These are phyloP conservation scores for Blumeria hordei DNA, from an alignment of 2,329 filamentous ascomycete genomes.

Conservation along the genomic window DNA sequence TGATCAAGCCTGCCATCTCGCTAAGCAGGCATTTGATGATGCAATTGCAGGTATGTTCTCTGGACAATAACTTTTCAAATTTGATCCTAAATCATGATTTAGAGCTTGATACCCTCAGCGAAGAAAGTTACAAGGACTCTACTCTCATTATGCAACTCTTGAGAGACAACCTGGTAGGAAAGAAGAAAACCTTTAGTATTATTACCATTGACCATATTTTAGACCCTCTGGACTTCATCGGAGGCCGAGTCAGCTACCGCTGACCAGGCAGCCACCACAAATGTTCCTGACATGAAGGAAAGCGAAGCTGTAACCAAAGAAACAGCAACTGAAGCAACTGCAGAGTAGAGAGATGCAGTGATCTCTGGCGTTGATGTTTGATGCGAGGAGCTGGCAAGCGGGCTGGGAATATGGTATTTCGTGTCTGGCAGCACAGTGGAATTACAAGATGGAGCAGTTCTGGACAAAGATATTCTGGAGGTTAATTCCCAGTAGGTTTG, in stretches of 20 bases:
- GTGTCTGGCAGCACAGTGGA: slow-evolving; percentile 12
- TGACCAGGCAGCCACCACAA: slow-evolving; percentile 22
- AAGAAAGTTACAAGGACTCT: slow-evolving; percentile 97
- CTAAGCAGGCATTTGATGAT: slow-evolving; percentile 89
- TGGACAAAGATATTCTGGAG: slow-evolving; percentile 10
- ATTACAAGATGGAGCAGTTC: slow-evolving; percentile 9
- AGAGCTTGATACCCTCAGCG: slow-evolving; percentile 83
- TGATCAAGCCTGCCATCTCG: slow-evolving; percentile 92
- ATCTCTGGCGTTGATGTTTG: slow-evolving; percentile 14
- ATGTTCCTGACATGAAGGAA: slow-evolving; percentile 26
- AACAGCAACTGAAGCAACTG: slow-evolving; percentile 11
- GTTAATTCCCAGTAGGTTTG: slow-evolving; percentile 13
- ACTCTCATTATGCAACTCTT: slow-evolving; percentile 98
- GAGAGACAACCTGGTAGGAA: slow-evolving; percentile 57
- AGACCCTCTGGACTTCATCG: slow-evolving; percentile 98
- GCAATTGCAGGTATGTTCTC: slow-evolving; percentile 52
- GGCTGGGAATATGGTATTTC: slow-evolving; percentile 12
- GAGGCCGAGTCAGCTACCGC: slow-evolving; percentile 42
- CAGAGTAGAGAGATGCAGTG: slow-evolving; percentile 12
- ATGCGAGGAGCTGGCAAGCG: slow-evolving; percentile 12
- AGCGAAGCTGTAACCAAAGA: slow-evolving; percentile 24
- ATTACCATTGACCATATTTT: not conserved
- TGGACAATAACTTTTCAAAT: not conserved
- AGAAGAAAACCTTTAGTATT: not conserved
- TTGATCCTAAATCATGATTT: slow-evolving; percentile 2